These are phyloP conservation scores for Candida patagonica DNA, from an alignment of 805 yeast species.

Conservation along the genomic window DNA sequence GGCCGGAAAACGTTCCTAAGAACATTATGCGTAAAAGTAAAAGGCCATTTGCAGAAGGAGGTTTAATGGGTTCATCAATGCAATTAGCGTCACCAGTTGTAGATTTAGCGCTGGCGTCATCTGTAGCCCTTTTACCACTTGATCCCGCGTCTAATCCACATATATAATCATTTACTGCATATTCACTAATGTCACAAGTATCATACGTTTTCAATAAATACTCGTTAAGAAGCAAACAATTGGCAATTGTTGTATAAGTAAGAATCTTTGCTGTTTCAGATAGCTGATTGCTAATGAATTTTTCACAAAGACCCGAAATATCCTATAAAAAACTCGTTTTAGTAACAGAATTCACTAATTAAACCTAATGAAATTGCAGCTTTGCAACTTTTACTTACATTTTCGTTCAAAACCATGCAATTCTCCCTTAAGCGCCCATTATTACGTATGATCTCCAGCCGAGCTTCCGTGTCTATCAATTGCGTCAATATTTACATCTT, in stretches of 20 bases:
- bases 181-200: neutral
- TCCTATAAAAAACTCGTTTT: neutral
- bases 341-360: too few species aligned
- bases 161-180: conserved; percentile 7
- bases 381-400: too few species aligned
- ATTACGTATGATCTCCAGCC: too few species aligned
- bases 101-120: too few species aligned
- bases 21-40: conserved; percentile 11
- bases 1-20: conserved; percentile 11
- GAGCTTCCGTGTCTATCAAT: too few species aligned
- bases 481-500: too few species aligned
- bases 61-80: too few species aligned
- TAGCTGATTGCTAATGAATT: neutral
- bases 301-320: neutral
- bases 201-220: conserved; percentile 6
- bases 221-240: conserved; percentile 10
- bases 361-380: too few species aligned
- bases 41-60: conserved; percentile 3
- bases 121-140: conserved; percentile 1
- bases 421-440: too few species aligned
- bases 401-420: too few species aligned
- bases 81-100: too few species aligned
- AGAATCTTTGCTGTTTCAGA: neutral
- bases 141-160: too few species aligned
- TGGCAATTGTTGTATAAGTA: conserved; percentile 13